Conservation (phyloP, 441 rosid genomes). For the Erodium moschatum region DNA sequence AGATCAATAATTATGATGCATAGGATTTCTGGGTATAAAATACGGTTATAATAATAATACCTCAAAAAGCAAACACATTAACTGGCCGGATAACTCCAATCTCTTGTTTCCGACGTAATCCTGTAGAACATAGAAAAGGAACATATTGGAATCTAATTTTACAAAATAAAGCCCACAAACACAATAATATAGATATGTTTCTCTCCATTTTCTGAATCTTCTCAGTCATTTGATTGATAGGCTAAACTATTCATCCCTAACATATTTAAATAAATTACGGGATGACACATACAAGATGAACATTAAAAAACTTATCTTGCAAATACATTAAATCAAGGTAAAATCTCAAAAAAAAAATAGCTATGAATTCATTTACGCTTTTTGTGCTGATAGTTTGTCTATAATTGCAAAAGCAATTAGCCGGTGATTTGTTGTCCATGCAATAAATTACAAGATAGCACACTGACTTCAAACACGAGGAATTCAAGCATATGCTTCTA, state of each 20-base stretch:
- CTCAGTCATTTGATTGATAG: no score
- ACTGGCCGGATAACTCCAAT: constrained; percentile 86
- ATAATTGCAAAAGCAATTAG: neutral
- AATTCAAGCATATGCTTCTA: neutral
- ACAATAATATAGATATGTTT: neutral
- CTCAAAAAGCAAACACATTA: constrained; percentile 92
- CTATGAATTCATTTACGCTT: neutral
- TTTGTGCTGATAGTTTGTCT: no score
- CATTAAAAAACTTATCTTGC: no score
- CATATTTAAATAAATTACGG: no score
- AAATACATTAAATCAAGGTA: no score
- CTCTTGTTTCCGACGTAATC: constrained; percentile 98
- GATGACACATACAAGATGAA: no score
- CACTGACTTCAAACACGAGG: neutral
- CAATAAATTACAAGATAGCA: no score
- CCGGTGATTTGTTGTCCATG: neutral
- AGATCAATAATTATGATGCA: constrained; percentile 3
- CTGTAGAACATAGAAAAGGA: constrained; percentile 30
- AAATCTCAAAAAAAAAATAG: neutral
- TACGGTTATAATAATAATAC: constrained; percentile 29
- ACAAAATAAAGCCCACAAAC: neutral
- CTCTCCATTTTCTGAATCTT: neutral
- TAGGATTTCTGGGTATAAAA: neutral
- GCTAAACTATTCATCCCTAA: no score
- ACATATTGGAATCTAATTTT: constrained; percentile 2